phyloP scores from a whole-genome alignment of 805 yeast genomes.

The Candida chauliodis region DNA sequence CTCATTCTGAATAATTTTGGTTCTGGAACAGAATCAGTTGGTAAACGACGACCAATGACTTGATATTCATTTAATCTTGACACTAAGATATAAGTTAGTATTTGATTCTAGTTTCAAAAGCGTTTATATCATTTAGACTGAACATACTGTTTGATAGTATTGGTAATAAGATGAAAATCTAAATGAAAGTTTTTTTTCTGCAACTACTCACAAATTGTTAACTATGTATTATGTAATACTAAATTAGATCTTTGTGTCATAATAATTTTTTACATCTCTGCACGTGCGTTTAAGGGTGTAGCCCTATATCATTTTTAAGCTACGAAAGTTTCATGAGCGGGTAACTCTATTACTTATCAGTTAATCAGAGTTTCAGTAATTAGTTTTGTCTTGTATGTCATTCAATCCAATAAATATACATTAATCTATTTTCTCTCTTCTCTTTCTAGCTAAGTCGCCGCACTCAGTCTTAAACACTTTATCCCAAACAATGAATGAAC shows the following conservation, averaged over 20 bases:
- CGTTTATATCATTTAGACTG: too few species aligned
- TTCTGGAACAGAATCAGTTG: slow-evolving; percentile 98
- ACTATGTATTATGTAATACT: slow-evolving; percentile 1
- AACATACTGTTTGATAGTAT: slow-evolving; percentile 7
- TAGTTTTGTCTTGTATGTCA: too few species aligned
- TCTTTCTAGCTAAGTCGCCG: slow-evolving; percentile 73
- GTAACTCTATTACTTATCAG: too few species aligned
- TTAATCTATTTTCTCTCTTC: slow-evolving; percentile 65
- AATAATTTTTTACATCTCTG: neutral
- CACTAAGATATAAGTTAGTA: slow-evolving; percentile 41
- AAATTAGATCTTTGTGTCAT: neutral
- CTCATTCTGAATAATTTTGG: slow-evolving; percentile 99
- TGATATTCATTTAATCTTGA: slow-evolving; percentile 98
- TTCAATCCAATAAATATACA: slow-evolving; percentile 42
- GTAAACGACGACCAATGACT: slow-evolving; percentile 99
- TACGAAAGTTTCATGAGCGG: too few species aligned
- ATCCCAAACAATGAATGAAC: slow-evolving; percentile 97
- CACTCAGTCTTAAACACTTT: slow-evolving; percentile 83
- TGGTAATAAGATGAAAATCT: slow-evolving; percentile 4
- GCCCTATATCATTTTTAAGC: too few species aligned
- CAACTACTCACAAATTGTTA: neutral
- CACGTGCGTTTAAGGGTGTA: neutral
- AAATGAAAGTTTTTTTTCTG: slow-evolving; percentile 1
- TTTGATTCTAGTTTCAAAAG: too few species aligned
- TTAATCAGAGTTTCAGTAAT: too few species aligned